Conservation (phyloP, 306 rosid genomes). For the Cicer arietinum region DNA sequence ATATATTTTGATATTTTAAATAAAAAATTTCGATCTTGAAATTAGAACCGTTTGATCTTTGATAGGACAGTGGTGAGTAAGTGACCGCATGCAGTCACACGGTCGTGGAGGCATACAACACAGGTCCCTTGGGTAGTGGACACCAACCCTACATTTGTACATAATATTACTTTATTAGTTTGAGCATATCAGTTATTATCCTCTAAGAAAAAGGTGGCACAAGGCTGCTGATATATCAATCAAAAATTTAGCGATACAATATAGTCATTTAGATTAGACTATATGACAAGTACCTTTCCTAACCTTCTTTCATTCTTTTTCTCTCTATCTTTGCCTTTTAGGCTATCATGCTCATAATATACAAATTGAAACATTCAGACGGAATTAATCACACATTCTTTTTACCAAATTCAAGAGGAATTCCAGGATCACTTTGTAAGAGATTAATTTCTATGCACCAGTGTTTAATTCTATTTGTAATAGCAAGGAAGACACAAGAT, state of each 20-base stretch:
- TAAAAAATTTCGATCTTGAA: too few species aligned
- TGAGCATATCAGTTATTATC: neutral
- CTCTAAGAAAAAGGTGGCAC: neutral
- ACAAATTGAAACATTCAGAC: neutral
- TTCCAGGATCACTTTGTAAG: slow-evolving; percentile 1
- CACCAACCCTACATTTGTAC: too few species aligned
- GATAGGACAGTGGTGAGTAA: too few species aligned
- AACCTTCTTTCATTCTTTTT: neutral
- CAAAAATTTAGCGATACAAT: neutral
- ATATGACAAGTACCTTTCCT: slow-evolving; percentile 17
- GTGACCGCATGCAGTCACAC: too few species aligned
- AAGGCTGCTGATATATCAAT: neutral
- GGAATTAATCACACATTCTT: slow-evolving; percentile 1
- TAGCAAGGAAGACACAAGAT: slow-evolving; percentile 12
- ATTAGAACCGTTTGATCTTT: too few species aligned
- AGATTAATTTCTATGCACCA: too few species aligned
- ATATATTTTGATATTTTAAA: too few species aligned
- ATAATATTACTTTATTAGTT: neutral
- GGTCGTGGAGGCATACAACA: too few species aligned
- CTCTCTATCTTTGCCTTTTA: neutral
- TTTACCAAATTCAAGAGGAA: slow-evolving; percentile 13
- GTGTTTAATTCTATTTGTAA: neutral
- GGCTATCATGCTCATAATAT: slow-evolving; percentile 1
- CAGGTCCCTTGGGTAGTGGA: too few species aligned
- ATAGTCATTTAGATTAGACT: slow-evolving; percentile 3